Conservation (phyloP, 192 early-diverging fungal genomes). For the Allomyces javanicus region DNA sequence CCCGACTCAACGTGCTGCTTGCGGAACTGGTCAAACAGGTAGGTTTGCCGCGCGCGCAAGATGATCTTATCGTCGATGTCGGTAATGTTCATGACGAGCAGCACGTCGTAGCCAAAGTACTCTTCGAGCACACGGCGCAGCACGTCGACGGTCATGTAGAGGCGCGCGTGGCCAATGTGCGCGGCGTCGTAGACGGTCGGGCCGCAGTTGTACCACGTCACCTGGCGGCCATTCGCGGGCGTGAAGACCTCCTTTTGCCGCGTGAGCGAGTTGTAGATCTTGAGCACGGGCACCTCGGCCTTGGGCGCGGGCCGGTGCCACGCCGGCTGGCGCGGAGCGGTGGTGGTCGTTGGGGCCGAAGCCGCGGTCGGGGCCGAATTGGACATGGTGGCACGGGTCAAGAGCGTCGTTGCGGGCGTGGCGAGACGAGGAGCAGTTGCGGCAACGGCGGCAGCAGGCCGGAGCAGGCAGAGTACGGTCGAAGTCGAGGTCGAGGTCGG, state of each 20-base stretch:
- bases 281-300: constrained; percentile 26
- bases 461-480: too few relatives aligned
- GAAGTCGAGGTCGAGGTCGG: too few relatives aligned
- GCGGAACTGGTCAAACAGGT: constrained; percentile 42
- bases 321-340: constrained; percentile 14
- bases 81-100: constrained; percentile 92
- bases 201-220: constrained; percentile 95
- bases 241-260: constrained; percentile 79
- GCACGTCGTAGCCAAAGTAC: constrained; percentile 85
- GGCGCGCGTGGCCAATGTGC: constrained; percentile 91
- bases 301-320: constrained; percentile 35
- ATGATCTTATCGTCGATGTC: constrained; percentile 99
- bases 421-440: too few relatives aligned
- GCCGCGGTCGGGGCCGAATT: too few relatives aligned
- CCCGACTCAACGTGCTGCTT: constrained; percentile 11
- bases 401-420: too few relatives aligned
- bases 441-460: too few relatives aligned
- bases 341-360: too few relatives aligned
- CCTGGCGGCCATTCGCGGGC: constrained; percentile 54
- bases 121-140: constrained; percentile 82
- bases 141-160: constrained; percentile 84
- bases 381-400: too few relatives aligned
- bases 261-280: constrained; percentile 72
- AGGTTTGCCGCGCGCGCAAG: constrained; percentile 61
- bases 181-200: constrained; percentile 93